Percentiles rank a stretch among this genome's conserved stretches.
phyloP scores from a whole-genome alignment of 306 rosid species.

The Castanopsis chinensis region DNA sequence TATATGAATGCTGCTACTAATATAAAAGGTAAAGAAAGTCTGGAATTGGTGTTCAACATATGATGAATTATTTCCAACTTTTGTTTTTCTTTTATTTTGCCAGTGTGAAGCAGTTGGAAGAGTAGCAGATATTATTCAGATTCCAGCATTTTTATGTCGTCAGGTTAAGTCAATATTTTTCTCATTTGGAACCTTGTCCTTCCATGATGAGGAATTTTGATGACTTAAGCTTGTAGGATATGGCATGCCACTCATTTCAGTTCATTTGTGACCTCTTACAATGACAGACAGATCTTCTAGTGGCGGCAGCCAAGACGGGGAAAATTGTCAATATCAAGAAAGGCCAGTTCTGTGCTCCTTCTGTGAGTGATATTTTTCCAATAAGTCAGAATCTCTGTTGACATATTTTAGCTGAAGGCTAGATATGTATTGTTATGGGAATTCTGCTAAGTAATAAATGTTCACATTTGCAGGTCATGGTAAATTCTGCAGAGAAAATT shows the following conservation, averaged over 20 bases:
- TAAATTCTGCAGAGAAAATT: conserved; percentile 87
- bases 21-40: not conserved
- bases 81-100: conserved; percentile 21
- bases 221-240: too few relatives aligned
- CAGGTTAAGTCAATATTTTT: conserved; percentile 44
- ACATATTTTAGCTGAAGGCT: conserved; percentile 4
- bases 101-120: conserved; percentile 92
- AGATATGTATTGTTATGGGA: not conserved
- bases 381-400: conserved; percentile 11
- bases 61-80: not conserved
- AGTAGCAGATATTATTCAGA: conserved; percentile 95
- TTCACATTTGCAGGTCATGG: conserved; percentile 64
- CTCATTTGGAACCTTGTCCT: too few relatives aligned
- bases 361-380: conserved; percentile 57
- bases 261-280: conserved; percentile 33
- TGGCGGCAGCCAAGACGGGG: conserved; percentile 96
- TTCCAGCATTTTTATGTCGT: conserved; percentile 95
- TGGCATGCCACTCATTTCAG: not conserved
- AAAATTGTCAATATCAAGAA: conserved; percentile 83
- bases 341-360: conserved; percentile 99
- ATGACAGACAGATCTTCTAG: conserved; percentile 95
- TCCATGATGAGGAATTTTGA: too few relatives aligned
- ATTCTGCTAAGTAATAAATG: conserved; percentile 18
- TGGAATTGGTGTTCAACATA: not conserved
- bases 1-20: not conserved